Evolutionary conservation across 2,329 filamentous ascomycete species (phyloP).

Genomic region (Trichocomaceae sp.): DNA sequence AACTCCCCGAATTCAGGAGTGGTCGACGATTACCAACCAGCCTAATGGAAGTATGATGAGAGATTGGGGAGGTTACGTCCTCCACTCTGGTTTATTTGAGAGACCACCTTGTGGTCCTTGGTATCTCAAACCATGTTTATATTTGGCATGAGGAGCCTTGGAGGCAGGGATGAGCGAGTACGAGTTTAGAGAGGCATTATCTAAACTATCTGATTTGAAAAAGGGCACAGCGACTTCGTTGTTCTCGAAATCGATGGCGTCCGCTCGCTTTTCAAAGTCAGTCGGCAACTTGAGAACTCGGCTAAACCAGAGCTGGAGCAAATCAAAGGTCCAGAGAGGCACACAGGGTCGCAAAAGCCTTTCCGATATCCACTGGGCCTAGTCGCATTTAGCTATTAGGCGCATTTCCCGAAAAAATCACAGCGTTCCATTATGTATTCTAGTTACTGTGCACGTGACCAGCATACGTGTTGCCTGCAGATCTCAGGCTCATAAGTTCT

Average conservation of each 20-base stretch:
- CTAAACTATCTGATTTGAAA: not conserved
- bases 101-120: not conserved
- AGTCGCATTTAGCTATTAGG: not conserved
- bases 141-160: not conserved
- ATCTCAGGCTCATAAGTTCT: too few relatives aligned
- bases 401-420: too few relatives aligned
- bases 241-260: not conserved
- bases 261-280: not conserved
- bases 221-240: not conserved
- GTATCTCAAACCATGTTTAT: not conserved
- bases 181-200: not conserved
- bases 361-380: not conserved
- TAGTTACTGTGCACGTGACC: too few relatives aligned
- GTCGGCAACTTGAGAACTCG: not conserved
- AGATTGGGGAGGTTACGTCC: not conserved
- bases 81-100: not conserved
- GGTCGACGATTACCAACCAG: not conserved
- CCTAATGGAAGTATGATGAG: not conserved
- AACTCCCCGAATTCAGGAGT: not conserved
- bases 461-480: too few relatives aligned
- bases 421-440: too few relatives aligned
- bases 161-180: not conserved
- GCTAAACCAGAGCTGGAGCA: not conserved
- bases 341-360: not conserved
- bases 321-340: not conserved